Conservation (phyloP, 1,284 basidiomycete species). For the Boletus smithii region DNA sequence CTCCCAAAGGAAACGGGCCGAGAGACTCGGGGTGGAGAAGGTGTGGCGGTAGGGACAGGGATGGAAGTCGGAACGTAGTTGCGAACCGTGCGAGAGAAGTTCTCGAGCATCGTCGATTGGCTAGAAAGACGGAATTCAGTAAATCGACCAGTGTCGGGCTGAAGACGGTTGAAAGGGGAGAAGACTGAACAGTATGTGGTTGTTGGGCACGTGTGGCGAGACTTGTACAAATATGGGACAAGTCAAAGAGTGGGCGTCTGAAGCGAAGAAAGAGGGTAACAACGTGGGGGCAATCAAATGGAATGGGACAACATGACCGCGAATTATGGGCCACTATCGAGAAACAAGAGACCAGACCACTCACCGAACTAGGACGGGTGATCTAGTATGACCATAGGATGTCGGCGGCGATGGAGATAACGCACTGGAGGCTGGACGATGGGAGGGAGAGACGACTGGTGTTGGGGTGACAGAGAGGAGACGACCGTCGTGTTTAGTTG, state of each 20-base stretch:
- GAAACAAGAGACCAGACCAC: conserved; percentile 6
- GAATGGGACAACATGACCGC: neutral
- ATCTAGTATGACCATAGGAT: conserved; percentile 29
- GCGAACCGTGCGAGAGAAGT: conserved; percentile 49
- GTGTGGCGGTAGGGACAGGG: conserved; percentile 44
- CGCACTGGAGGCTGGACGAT: conserved; percentile 9
- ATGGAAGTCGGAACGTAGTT: conserved; percentile 53
- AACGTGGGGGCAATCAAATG: conserved; percentile 13
- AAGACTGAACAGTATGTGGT: neutral
- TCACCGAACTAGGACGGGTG: conserved; percentile 33
- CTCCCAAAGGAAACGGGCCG: conserved; percentile 48
- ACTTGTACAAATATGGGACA: conserved; percentile 17
- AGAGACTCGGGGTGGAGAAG: conserved; percentile 50
- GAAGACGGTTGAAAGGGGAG: neutral
- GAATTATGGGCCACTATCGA: conserved; percentile 5
- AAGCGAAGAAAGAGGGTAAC: conserved; percentile 15
- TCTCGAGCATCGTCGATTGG: conserved; percentile 47
- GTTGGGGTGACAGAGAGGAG: conserved; percentile 16
- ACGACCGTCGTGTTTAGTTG: conserved; percentile 31
- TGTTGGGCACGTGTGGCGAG: conserved; percentile 19
- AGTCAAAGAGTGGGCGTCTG: conserved; percentile 1
- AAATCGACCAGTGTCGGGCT: neutral
- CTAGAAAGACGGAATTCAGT: conserved; percentile 33
- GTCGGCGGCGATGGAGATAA: conserved; percentile 17
- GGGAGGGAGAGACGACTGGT: conserved; percentile 11